Conservation (phyloP, 2,329 filamentous ascomycete species). For the Macrophomina pseudophaseolina region DNA sequence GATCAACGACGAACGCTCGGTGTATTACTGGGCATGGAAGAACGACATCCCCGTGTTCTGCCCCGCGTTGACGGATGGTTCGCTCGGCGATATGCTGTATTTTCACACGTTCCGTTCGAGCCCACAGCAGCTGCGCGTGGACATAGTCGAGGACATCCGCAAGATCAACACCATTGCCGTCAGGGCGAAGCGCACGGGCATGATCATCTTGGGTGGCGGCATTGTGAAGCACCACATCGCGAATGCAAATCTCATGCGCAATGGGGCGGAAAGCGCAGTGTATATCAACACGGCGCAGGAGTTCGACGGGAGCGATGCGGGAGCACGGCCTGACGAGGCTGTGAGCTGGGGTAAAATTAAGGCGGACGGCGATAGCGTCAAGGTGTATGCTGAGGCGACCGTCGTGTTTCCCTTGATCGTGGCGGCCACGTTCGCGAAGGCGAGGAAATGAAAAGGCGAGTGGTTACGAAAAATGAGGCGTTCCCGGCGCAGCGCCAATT, state of each 20-base stretch:
- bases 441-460: neutral
- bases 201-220: slow-evolving; percentile 94
- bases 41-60: slow-evolving; percentile 98
- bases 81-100: slow-evolving; percentile 96
- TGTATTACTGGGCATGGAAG: slow-evolving; percentile 97
- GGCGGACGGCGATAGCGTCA: slow-evolving; percentile 82
- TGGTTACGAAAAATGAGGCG: slow-evolving; percentile 10
- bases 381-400: slow-evolving; percentile 74
- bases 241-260: slow-evolving; percentile 96
- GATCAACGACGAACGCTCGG: slow-evolving; percentile 88
- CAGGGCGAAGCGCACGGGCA: slow-evolving; percentile 83
- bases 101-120: slow-evolving; percentile 95
- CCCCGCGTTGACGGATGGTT: slow-evolving; percentile 92
- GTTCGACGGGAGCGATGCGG: slow-evolving; percentile 96
- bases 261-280: slow-evolving; percentile 94
- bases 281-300: slow-evolving; percentile 98
- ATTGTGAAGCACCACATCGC: slow-evolving; percentile 99
- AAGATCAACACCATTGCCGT: slow-evolving; percentile 92
- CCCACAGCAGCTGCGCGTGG: slow-evolving; percentile 79
- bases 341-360: slow-evolving; percentile 99
- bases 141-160: slow-evolving; percentile 93
- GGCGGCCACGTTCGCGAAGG: slow-evolving; percentile 67
- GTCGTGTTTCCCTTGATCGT: slow-evolving; percentile 71
- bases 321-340: slow-evolving; percentile 92
- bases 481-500: neutral